phyloP scores from a whole-genome alignment of 2,329 filamentous ascomycete species.

The Arthrobotrys entomopaga region DNA sequence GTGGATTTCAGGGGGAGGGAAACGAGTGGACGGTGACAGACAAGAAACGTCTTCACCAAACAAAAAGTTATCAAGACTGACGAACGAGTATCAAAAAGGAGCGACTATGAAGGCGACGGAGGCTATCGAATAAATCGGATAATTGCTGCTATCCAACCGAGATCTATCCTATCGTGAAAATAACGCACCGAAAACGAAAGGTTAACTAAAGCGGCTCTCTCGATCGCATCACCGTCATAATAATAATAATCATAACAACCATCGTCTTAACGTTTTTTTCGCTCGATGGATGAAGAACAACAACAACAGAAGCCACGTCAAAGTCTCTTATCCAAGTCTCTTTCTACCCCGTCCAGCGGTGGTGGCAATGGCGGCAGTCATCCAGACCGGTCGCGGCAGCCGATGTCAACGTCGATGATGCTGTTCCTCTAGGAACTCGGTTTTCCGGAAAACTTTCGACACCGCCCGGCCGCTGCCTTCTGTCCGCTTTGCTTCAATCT shows the following conservation, averaged over 20 bases:
- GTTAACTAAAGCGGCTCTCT: constrained; percentile 20
- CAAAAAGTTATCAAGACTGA: constrained; percentile 17
- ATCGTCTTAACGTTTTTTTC: too few species aligned
- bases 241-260: too few species aligned
- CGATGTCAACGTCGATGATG: too few species aligned
- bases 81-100: constrained; percentile 39
- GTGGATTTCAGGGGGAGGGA: constrained; percentile 13
- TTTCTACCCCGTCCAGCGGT: background rate
- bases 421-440: too few species aligned
- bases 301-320: too few species aligned
- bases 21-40: constrained; percentile 51
- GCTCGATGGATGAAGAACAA: too few species aligned
- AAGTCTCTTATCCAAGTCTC: background rate
- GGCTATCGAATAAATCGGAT: constrained; percentile 17
- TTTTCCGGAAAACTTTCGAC: too few species aligned
- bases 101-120: constrained; percentile 25
- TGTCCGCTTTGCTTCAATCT: too few species aligned
- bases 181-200: background rate
- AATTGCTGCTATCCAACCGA: constrained; percentile 30
- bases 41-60: constrained; percentile 44
- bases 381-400: background rate
- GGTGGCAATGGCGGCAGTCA: background rate
- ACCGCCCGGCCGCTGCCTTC: too few species aligned
- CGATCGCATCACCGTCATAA: background rate
- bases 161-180: constrained; percentile 37